Conservation (phyloP, 1,139 yeast species). For the Blastobotrys ciferrii region DNA sequence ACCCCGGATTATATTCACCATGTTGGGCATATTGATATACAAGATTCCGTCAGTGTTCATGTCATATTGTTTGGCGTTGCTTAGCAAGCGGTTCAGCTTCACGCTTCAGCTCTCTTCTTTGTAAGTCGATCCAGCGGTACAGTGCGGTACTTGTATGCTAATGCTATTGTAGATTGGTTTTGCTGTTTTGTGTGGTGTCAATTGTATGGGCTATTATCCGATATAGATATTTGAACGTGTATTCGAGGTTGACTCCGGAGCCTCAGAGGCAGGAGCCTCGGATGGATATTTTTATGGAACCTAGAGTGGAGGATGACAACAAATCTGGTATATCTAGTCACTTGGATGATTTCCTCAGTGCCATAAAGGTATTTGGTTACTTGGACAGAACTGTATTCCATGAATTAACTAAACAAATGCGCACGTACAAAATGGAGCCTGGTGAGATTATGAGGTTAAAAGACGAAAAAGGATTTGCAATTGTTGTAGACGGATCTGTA, state of each 20-base stretch:
- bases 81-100: conserved; percentile 29
- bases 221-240: conserved; percentile 50
- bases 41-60: conserved; percentile 22
- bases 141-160: too few relatives aligned
- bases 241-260: conserved; percentile 53
- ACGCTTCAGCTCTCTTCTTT: conserved; percentile 30
- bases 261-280: conserved; percentile 43
- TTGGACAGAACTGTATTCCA: conserved; percentile 87
- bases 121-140: conserved; percentile 24
- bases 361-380: conserved; percentile 92
- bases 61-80: conserved; percentile 19
- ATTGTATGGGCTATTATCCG: conserved; percentile 45
- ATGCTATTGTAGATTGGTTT: conserved; percentile 21
- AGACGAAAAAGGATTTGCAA: conserved; percentile 78
- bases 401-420: conserved; percentile 88
- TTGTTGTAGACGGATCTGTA: conserved; percentile 90
- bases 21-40: conserved; percentile 17
- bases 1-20: conserved; percentile 16
- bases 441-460: conserved; percentile 75
- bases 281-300: conserved; percentile 44
- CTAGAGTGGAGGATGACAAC: conserved; percentile 37
- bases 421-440: conserved; percentile 74
- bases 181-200: conserved; percentile 21
- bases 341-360: conserved; percentile 83
- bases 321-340: conserved; percentile 53